phyloP scores from a whole-genome alignment of 1,284 basidiomycete genomes.

The Quambalaria eucalypti region DNA sequence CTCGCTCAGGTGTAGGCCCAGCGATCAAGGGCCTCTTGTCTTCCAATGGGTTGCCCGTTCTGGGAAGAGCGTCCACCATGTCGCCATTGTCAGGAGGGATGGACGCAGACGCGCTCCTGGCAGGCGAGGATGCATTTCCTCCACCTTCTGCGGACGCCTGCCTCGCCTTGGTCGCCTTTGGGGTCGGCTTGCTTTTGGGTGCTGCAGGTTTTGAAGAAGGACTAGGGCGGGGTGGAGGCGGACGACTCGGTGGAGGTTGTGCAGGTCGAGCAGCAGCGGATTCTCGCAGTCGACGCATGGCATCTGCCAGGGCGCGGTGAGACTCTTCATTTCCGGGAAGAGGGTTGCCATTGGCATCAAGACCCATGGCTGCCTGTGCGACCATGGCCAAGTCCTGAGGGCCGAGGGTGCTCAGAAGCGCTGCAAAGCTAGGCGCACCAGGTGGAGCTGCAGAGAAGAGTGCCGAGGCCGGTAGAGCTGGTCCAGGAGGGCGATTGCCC shows the following conservation, averaged over 20 bases:
- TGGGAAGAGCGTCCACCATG: background rate
- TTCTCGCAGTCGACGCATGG: conserved; percentile 21
- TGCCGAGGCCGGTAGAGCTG: background rate
- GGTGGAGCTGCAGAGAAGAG: background rate
- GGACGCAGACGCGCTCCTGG: background rate
- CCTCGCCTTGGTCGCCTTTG: background rate
- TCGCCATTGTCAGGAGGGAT: too few relatives aligned
- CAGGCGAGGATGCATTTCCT: background rate
- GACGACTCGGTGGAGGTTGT: background rate
- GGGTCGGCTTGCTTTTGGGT: background rate
- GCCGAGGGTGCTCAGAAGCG: conserved; percentile 3
- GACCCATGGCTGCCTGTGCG: conserved; percentile 24
- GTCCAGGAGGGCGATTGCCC: background rate
- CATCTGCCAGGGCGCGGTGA: conserved; percentile 24
- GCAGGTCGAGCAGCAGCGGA: conserved; percentile 6
- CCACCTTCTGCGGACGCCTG: background rate
- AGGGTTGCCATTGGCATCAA: conserved; percentile 22
- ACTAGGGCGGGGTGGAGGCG: background rate
- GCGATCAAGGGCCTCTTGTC: background rate
- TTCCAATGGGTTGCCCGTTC: background rate
- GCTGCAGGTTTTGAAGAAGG: too few relatives aligned
- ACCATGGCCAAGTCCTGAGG: conserved; percentile 23
- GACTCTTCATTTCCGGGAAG: conserved; percentile 20
- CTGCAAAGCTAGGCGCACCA: background rate
- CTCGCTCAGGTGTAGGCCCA: background rate